Percentiles rank a stretch among this genome's conserved stretches.
phyloP scores from a whole-genome alignment of 768 basidiomycete species.

The Serpula lacrymans region DNA sequence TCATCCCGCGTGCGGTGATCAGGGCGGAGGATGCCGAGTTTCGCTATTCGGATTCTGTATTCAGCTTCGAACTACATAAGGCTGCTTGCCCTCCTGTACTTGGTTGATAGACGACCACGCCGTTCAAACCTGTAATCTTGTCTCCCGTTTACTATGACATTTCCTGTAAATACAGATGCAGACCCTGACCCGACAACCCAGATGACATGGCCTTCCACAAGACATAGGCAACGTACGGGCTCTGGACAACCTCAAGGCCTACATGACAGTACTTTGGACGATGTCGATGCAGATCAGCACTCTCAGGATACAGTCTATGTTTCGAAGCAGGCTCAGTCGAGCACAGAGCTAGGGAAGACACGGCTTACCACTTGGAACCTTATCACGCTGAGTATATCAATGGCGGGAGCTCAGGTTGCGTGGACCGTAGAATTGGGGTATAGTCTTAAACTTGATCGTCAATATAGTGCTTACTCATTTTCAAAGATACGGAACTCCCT shows the following conservation, averaged over 20 bases:
- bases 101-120: too few species aligned
- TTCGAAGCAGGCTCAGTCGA: too few species aligned
- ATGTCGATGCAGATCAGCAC: too few species aligned
- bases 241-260: slow-evolving; percentile 21
- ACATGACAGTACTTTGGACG: too few species aligned
- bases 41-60: too few species aligned
- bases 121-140: slow-evolving; percentile 6
- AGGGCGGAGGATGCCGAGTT: too few species aligned
- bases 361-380: slow-evolving; percentile 60
- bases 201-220: slow-evolving; percentile 67
- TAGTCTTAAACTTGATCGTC: slow-evolving; percentile 21
- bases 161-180: slow-evolving; percentile 45
- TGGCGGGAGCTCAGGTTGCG: slow-evolving; percentile 92
- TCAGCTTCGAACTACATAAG: too few species aligned
- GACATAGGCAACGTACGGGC: slow-evolving; percentile 27
- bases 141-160: slow-evolving; percentile 46
- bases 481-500: slow-evolving; percentile 90
- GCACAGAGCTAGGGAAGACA: slow-evolving; percentile 21
- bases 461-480: slow-evolving; percentile 2
- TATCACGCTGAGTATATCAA: slow-evolving; percentile 81
- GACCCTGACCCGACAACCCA: slow-evolving; percentile 80
- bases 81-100: too few species aligned
- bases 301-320: too few species aligned
- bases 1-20: too few species aligned
- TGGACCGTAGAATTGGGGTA: slow-evolving; percentile 97